Evolutionary conservation across 164 flowering plant genomes (phyloP), one percentile per base, ranked within the genome.

Genomic region (Nymphaea thermarum): DNA sequence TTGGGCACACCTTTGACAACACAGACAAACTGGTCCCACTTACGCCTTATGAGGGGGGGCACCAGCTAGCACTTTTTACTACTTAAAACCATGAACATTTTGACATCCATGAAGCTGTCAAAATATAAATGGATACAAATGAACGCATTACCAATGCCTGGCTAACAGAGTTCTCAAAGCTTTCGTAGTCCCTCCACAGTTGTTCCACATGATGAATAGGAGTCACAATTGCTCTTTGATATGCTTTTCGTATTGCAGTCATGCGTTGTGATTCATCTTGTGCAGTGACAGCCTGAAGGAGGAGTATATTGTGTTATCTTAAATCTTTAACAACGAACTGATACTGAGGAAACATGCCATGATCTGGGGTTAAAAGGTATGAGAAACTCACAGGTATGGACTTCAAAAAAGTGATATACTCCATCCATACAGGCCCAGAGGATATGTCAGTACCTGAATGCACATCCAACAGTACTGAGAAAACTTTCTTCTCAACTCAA

Each of bases 371-470:
- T 53, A 12, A 18, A 57, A 70, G 36, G 25, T 71, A 59, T 65
- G 62, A 64, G 17, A 11, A 73, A 76, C 86, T 47, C 65, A 91
- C 98, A 84, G 90, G 96, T 67, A 86, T 62, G 47, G 97, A 85
- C 77, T 85, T 91, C 71, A 94, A 75, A 76, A 88, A 89, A 67
- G 88, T 70, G 66, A 94, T 88, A 76, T 94, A 91, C 76, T 94
- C 99, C 84, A 87, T 85, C 99, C 99, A 94, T 53, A 94, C 79
- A 71, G 96, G 97, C 61, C 99, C 99, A 66, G 97, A 84, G 73
- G 91, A 85, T 66, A 91, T 91, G 73, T 94, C 99, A 44, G 86
- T 82, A 67, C 99, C 98, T 94, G 80, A 7, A 47, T 12, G 12
- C 7, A 47, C 55, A 47, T 47, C 55, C 55, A 7, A 47, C 55